Percentiles rank a stretch among this genome's conserved stretches.
Evolutionary conservation across 306 rosid genomes (phyloP).

Genomic region (Alnus rubra): DNA sequence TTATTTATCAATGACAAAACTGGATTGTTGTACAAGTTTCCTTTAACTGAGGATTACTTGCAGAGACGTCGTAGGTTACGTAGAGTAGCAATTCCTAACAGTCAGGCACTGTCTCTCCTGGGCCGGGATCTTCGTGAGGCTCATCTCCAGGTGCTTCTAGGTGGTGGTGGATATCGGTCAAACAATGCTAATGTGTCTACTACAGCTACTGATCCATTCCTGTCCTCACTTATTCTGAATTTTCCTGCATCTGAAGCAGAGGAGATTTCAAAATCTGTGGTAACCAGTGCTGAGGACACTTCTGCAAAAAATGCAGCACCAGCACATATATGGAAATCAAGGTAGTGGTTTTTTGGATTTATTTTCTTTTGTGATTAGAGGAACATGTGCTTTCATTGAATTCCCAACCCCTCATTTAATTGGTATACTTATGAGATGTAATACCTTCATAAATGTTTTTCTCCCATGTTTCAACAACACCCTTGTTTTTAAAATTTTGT

Average conservation of each 20-base stretch:
- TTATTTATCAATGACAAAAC: conserved; percentile 14
- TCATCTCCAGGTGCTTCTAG: conserved; percentile 91
- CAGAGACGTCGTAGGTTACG: conserved; percentile 90
- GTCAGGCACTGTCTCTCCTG: conserved; percentile 69
- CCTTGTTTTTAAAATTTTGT: neutral
- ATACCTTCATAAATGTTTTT: neutral
- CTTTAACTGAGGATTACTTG: conserved; percentile 70
- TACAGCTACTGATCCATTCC: conserved; percentile 78
- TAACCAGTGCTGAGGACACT: conserved; percentile 57
- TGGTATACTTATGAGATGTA: neutral
- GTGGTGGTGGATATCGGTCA: conserved; percentile 67
- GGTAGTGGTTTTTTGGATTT: conserved; percentile 45
- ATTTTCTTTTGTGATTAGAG: neutral
- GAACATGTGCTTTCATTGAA: neutral
- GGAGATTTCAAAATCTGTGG: conserved; percentile 88
- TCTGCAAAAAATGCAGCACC: conserved; percentile 49
- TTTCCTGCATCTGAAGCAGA: conserved; percentile 84
- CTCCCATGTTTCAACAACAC: neutral
- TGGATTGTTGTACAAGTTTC: conserved; percentile 24
- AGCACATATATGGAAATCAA: conserved; percentile 82
- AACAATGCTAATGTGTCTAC: conserved; percentile 50
- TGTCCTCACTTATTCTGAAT: conserved; percentile 85
- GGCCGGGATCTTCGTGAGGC: conserved; percentile 99
- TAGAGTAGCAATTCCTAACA: conserved; percentile 80
- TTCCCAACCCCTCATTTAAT: neutral